Evolutionary conservation across 2,329 filamentous ascomycete genomes (phyloP).

Genomic region (Ceratocystis harringtonii): DNA sequence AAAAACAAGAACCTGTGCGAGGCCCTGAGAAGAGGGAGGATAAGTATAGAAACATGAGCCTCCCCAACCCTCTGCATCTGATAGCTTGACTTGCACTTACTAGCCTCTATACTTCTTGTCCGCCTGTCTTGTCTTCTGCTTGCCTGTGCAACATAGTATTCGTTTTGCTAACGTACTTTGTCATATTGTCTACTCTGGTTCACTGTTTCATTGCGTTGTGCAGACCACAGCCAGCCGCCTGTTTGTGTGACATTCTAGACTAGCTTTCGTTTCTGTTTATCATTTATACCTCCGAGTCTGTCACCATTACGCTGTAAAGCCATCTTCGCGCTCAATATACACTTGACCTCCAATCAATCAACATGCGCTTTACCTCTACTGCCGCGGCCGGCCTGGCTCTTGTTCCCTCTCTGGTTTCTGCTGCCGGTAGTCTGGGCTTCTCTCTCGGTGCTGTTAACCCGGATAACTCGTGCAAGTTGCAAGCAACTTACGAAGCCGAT

Average conservation of each 20-base stretch:
- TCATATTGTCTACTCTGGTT: neutral
- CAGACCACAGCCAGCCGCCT: neutral
- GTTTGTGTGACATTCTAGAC: neutral
- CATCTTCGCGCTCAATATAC: neutral
- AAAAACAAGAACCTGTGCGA: neutral
- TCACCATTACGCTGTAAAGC: neutral
- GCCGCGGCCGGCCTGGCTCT: conserved; percentile 17
- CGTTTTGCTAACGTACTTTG: neutral
- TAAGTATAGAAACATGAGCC: neutral
- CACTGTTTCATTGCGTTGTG: neutral
- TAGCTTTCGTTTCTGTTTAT: neutral
- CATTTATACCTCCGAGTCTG: neutral
- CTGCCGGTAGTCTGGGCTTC: conserved; percentile 40
- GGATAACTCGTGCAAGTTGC: conserved; percentile 45
- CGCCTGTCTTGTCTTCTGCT: neutral
- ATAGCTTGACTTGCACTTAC: neutral
- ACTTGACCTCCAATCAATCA: neutral
- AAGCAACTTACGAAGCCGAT: conserved; percentile 48
- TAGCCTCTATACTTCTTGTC: neutral
- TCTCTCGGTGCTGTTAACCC: conserved; percentile 49
- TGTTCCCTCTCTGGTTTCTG: conserved; percentile 26
- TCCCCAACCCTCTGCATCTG: neutral
- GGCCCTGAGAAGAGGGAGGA: neutral
- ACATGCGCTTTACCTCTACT: conserved; percentile 16
- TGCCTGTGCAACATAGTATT: neutral